These are phyloP conservation scores for Gossypium bickii DNA, from an alignment of 345 rosid species.

Conservation along the genomic window DNA sequence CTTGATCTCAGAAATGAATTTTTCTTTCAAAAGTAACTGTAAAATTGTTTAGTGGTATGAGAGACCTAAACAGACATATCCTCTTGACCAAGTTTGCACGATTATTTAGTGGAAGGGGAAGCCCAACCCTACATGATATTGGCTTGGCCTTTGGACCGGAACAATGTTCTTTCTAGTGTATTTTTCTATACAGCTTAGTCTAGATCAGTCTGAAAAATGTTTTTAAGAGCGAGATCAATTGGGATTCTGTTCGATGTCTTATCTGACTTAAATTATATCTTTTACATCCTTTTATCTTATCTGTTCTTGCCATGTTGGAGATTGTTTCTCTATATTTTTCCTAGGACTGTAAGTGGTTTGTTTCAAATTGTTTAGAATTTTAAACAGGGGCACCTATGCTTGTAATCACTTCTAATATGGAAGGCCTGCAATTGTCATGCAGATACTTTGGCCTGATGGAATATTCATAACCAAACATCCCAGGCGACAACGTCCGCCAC, in stretches of 20 bases:
- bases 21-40: not conserved
- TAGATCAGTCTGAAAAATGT: not conserved
- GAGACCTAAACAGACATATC: not conserved
- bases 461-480: conserved; percentile 94
- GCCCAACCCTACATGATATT: not conserved
- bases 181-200: not conserved
- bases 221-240: conserved; percentile 3
- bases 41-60: not conserved
- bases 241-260: not conserved
- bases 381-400: not conserved
- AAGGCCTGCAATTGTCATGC: not conserved
- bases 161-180: not conserved
- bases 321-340: not conserved
- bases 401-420: not conserved
- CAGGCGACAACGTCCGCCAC: conserved; percentile 47
- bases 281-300: not conserved
- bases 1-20: conserved; percentile 3
- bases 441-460: conserved; percentile 99
- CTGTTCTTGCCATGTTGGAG: not conserved
- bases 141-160: not conserved
- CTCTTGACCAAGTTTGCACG: not conserved
- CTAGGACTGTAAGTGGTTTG: not conserved
- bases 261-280: not conserved
- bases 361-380: not conserved
- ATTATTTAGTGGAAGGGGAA: not conserved